Percentiles rank a stretch among this genome's conserved stretches.
These are phyloP conservation scores for Aspergillus quadrilineatus DNA, from an alignment of 2,329 filamentous ascomycete genomes.

Conservation along the genomic window DNA sequence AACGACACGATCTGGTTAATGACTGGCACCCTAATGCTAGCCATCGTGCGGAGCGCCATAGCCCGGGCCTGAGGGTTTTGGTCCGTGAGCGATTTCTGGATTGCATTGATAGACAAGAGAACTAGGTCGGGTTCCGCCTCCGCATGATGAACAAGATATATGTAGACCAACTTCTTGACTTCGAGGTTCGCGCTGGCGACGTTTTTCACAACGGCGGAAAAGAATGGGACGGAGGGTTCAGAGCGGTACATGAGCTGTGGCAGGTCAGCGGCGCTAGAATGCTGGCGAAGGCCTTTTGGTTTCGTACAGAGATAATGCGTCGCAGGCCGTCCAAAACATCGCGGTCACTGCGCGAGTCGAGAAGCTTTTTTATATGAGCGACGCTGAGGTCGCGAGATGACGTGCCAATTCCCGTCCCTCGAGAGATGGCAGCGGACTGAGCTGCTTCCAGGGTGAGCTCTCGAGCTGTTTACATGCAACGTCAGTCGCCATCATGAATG, in stretches of 20 bases:
- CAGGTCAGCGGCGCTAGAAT: slow-evolving; percentile 18
- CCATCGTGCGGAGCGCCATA: slow-evolving; percentile 94
- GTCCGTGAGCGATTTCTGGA: slow-evolving; percentile 95
- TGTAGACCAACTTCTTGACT: slow-evolving; percentile 97
- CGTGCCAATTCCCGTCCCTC: slow-evolving; percentile 54
- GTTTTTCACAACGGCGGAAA: slow-evolving; percentile 98
- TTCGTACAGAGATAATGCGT: slow-evolving; percentile 75
- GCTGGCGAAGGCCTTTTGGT: not conserved
- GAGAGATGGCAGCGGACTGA: slow-evolving; percentile 69
- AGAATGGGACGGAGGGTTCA: slow-evolving; percentile 85
- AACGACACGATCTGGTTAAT: slow-evolving; percentile 97
- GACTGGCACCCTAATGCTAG: slow-evolving; percentile 91
- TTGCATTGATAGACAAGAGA: slow-evolving; percentile 95
- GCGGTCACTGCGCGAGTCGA: slow-evolving; percentile 89
- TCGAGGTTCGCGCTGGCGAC: slow-evolving; percentile 90
- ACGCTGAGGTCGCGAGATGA: slow-evolving; percentile 67
- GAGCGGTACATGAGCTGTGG: slow-evolving; percentile 91
- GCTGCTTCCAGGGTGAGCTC: slow-evolving; percentile 97
- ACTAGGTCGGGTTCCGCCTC: slow-evolving; percentile 95
- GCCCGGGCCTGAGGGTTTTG: slow-evolving; percentile 85
- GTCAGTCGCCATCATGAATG: slow-evolving; percentile 8
- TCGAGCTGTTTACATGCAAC: slow-evolving; percentile 62
- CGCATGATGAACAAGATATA: slow-evolving; percentile 94
- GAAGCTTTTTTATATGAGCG: slow-evolving; percentile 87
- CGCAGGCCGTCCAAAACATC: slow-evolving; percentile 91